Percentiles rank a stretch among this genome's conserved stretches.
phyloP scores from a whole-genome alignment of 2,329 filamentous ascomycete genomes.

The Microsporum ferrugineum region DNA sequence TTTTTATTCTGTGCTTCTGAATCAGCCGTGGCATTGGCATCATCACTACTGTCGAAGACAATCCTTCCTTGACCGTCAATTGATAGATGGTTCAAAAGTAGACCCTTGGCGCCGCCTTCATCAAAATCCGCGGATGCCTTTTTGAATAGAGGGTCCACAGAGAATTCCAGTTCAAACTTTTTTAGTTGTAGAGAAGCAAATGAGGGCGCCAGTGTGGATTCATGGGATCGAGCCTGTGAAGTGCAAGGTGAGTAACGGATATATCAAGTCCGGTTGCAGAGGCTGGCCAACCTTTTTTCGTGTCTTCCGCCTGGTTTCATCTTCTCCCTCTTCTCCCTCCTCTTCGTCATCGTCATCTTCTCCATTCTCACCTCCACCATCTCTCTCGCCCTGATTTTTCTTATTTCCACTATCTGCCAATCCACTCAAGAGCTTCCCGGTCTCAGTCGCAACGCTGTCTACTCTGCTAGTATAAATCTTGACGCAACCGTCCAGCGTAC shows the following conservation, averaged over 20 bases:
- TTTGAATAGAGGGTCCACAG: slow-evolving; percentile 96
- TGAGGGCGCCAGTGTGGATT: slow-evolving; percentile 82
- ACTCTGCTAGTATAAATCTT: slow-evolving; percentile 99
- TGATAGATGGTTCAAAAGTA: slow-evolving; percentile 90
- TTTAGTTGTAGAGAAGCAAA: slow-evolving; percentile 86
- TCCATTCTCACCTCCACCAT: slow-evolving; percentile 52
- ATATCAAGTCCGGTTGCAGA: background rate
- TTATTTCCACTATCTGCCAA: slow-evolving; percentile 66
- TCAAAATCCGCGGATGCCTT: slow-evolving; percentile 98
- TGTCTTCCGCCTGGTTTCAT: slow-evolving; percentile 40
- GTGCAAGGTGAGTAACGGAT: background rate
- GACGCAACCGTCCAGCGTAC: slow-evolving; percentile 92
- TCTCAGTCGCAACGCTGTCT: slow-evolving; percentile 95
- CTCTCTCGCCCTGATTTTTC: slow-evolving; percentile 53
- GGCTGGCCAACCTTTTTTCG: slow-evolving; percentile 54
- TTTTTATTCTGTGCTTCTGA: slow-evolving; percentile 23
- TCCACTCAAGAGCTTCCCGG: slow-evolving; percentile 85
- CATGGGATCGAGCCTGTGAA: slow-evolving; percentile 60
- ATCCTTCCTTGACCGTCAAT: slow-evolving; percentile 88
- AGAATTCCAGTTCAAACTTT: slow-evolving; percentile 94
- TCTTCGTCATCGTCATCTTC: slow-evolving; percentile 48
- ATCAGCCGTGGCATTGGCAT: slow-evolving; percentile 44
- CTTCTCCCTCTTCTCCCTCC: slow-evolving; percentile 16
- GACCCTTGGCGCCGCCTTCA: slow-evolving; percentile 89
- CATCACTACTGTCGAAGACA: slow-evolving; percentile 96